These are phyloP conservation scores for Eimeria falciformis DNA, from an alignment of 169 alveolate species.

Conservation along the genomic window DNA sequence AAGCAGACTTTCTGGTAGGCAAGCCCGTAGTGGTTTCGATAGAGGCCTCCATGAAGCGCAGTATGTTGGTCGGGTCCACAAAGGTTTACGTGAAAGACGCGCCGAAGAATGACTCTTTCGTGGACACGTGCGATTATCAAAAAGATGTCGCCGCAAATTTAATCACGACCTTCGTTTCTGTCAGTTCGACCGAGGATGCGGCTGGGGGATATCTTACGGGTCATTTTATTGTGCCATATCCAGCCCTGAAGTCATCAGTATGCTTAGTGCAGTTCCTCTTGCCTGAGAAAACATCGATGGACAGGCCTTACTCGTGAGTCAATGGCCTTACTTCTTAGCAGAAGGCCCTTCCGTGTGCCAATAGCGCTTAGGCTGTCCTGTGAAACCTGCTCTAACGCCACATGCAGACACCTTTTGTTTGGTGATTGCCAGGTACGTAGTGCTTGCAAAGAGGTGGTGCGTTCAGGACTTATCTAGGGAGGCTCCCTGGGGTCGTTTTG, in stretches of 20 bases:
- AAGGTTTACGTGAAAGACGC: conserved; percentile 43
- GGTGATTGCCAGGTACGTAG: too few relatives aligned
- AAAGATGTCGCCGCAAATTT: not conserved
- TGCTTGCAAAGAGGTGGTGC: too few relatives aligned
- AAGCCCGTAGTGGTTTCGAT: too few relatives aligned
- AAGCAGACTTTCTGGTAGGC: too few relatives aligned
- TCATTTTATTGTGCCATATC: not conserved
- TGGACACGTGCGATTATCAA: conserved; percentile 17
- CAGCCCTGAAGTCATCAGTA: not conserved
- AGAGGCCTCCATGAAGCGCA: too few relatives aligned
- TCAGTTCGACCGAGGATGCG: not conserved
- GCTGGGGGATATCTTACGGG: not conserved
- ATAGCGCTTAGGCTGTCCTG: too few relatives aligned
- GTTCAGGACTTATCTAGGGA: conserved; percentile 36
- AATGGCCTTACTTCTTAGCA: too few relatives aligned
- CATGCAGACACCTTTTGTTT: too few relatives aligned
- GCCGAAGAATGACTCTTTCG: conserved; percentile 25
- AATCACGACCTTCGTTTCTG: not conserved
- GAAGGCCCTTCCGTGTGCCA: too few relatives aligned
- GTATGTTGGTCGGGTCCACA: not conserved
- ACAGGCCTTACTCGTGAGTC: conserved; percentile 17
- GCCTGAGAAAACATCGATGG: not conserved
- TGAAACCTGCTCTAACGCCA: too few relatives aligned
- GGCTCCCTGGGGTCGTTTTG: conserved; percentile 49
- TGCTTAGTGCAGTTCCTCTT: conserved; percentile 36